Base-by-base conservation (phyloP, 1,284 basidiomycete species). In the Melampsora americana region DNA sequence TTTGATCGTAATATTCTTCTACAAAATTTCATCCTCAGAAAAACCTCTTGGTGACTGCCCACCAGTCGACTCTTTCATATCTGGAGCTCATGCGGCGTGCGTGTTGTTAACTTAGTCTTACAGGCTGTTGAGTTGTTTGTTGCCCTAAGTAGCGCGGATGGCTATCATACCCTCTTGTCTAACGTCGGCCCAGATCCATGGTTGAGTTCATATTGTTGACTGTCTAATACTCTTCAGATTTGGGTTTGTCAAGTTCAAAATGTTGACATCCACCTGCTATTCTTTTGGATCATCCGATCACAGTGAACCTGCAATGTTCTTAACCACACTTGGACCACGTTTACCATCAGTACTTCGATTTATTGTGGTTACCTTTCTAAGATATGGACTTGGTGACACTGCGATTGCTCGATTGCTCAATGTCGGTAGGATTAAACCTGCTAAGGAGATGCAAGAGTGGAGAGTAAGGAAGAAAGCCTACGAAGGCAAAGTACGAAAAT, bases 141-240 rank as follows among this genome's bases (percentile, higher is more conserved):
- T 14, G 89, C 86, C 3, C 84, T 95, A 30, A 86, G 87, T 0
- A 89, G 90, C 0, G 85, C 91, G 0, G 93, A 94, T 80, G 90
- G 90, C 1, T 94, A 91, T 83, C 85, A 87, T 80, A 89, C 86
- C 11, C 85, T 94, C 80, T 84, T 89, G 16, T 85, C 86, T 44
- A 87, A 89, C 78, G 82, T 93, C 5, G 88, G 88, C 11, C 85
- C 87, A 9, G 93, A 95, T 82, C 87, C 88, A 0, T 86, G 86
- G 85, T 91, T 87, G 77, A 59, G 53, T 65, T 81, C 77, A 46
- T 50, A 32, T 56, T 39, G 16, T 16, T 18, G 44, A 44, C 18
- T 18, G 12, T 18, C 1, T 3, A 44, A 18, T 44, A n/a, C 18
- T 18, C 2, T 18, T 18, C 18, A 18, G 7, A 59, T 12, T 12